Conservation (phyloP, 257 asterid genomes). For the Nicotiana benthamiana region DNA sequence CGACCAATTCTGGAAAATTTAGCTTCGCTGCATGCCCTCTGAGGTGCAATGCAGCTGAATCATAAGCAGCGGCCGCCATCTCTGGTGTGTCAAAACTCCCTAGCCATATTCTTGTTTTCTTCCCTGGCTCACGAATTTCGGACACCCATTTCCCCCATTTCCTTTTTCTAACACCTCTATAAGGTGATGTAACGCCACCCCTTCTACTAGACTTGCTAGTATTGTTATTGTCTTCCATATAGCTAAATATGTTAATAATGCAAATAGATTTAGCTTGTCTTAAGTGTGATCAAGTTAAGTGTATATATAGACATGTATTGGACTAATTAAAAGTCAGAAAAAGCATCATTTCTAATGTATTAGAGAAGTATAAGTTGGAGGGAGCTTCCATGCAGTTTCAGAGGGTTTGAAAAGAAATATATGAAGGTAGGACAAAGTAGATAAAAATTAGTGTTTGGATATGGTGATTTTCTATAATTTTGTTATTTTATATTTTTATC, state of each 20-base stretch:
- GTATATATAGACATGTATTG: not conserved
- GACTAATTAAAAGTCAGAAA: not conserved
- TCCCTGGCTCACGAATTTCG: conserved; percentile 37
- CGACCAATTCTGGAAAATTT: conserved; percentile 27
- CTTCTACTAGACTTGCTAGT: not conserved
- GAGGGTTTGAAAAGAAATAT: not conserved
- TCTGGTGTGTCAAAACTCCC: conserved; percentile 41
- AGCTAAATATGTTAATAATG: not conserved
- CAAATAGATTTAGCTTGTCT: too few species aligned
- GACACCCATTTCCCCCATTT: conserved; percentile 52
- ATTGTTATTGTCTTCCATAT: not conserved
- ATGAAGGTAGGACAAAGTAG: not conserved
- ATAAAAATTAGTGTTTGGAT: not conserved
- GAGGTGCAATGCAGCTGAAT: conserved; percentile 33
- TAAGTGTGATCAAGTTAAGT: not conserved
- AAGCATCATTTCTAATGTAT: not conserved
- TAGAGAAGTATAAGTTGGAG: not conserved
- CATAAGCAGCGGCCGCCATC: conserved; percentile 39
- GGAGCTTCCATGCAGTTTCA: conserved; percentile 16
- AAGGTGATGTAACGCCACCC: conserved; percentile 12
- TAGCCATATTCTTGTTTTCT: conserved; percentile 32
- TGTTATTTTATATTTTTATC: not conserved
- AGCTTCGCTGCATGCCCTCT: conserved; percentile 25
- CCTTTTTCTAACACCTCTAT: conserved; percentile 40
- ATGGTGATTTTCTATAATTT: not conserved